These are phyloP conservation scores for Carex parvula DNA, from an alignment of 176 grass and related monocot genomes.

Conservation along the genomic window DNA sequence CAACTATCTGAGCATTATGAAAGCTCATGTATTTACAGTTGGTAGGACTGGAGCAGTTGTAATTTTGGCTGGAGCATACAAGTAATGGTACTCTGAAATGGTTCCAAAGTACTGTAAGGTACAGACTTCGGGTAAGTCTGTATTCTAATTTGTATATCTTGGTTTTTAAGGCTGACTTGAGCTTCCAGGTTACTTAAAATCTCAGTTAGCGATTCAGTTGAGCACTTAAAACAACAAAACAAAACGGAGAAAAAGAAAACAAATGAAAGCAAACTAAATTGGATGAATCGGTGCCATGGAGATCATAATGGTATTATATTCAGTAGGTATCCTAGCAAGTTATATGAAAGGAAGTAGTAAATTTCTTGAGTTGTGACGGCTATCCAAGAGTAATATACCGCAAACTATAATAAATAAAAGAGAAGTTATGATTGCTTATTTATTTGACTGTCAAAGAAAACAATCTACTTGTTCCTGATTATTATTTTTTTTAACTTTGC, in stretches of 20 bases:
- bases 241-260: not conserved
- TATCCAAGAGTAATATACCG: not conserved
- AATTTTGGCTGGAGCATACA: not conserved
- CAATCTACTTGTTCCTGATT: not conserved
- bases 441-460: not conserved
- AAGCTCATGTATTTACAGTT: not conserved
- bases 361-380: not conserved
- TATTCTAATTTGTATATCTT: not conserved
- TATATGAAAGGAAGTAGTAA: not conserved
- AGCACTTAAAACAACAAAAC: not conserved
- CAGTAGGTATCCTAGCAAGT: not conserved
- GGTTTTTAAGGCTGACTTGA: not conserved
- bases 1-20: not conserved
- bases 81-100: not conserved
- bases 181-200: not conserved
- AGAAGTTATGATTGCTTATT: not conserved
- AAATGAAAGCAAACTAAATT: not conserved
- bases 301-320: not conserved
- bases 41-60: not conserved
- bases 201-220: not conserved
- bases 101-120: not conserved
- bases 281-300: not conserved
- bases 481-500: not conserved
- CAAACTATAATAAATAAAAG: not conserved
- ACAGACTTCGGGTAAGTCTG: not conserved